Evolutionary conservation across 768 basidiomycete genomes (phyloP), one percentile per base, ranked within the genome.

Genomic region (Leccinum truebloodii): DNA sequence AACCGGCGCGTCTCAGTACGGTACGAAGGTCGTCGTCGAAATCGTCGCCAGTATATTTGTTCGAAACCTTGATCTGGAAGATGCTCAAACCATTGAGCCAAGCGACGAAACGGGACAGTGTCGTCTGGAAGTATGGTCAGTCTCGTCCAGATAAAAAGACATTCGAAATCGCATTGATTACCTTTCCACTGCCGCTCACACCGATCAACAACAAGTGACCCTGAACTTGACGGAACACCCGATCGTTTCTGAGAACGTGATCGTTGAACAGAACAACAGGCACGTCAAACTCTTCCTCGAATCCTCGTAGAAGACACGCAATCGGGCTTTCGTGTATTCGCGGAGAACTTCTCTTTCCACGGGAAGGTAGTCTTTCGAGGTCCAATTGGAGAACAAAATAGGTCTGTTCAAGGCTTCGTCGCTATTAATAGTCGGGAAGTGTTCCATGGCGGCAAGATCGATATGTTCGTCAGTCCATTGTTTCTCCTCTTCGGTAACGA

Each of bases 51-150:
- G 94, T 97, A 73, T 99, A 99, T 73, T 95, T 96, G 80, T 98
- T 99, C 24, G 96, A 98, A 4, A 98, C 97, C 73, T 98, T 98
- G 82, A 99, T 97, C 73, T 99, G 97, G 84, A 97, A 99, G 65
- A 99, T 95, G 71, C 92, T 97, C 57, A 99, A 80, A 49, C 97
- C 97, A 68, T 99, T 99, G 89, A 99, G 98, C 97, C 97, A 99
- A 0, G 97, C 97, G 28, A 99, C 97, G 73, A 99, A 99, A 52
- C 97, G 89, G 41, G 97, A 97, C 2, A 99, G 77, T 0, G 95
- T 99, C 4, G 97, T 99, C 97, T 98, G 69, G 9, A 28, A 16
- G 55, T 13, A 51, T 61, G 35, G 57, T 65, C 32, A 71, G 65
- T 37, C 39, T 57, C 58, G 59, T 44, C n/a, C 41, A 59, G 63